These are phyloP conservation scores for Pseudozyma hubeiensis DNA, from an alignment of 1,284 basidiomycete genomes.

Conservation along the genomic window DNA sequence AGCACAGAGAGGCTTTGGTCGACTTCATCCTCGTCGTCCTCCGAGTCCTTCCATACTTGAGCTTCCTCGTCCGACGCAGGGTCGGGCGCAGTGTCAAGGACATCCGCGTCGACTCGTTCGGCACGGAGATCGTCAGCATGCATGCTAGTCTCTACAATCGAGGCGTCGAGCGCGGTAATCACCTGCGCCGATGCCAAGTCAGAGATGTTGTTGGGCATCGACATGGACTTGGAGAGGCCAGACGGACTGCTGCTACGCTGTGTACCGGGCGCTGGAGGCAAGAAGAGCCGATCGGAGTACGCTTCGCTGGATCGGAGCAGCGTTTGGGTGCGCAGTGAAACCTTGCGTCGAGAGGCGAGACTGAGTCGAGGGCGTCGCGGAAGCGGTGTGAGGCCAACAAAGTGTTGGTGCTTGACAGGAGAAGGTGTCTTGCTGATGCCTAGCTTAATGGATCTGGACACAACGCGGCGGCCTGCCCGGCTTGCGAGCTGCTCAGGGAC, in stretches of 20 bases:
- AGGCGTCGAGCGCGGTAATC: slow-evolving; percentile 11
- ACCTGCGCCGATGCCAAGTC: slow-evolving; percentile 4
- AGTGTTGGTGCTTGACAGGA: slow-evolving; percentile 41
- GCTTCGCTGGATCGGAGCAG: slow-evolving; percentile 45
- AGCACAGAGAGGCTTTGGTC: slow-evolving; percentile 41
- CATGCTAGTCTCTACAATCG: neutral
- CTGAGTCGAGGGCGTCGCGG: slow-evolving; percentile 47
- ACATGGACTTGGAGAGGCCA: slow-evolving; percentile 40
- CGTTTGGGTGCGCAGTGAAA: slow-evolving; percentile 52
- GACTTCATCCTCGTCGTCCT: slow-evolving; percentile 49
- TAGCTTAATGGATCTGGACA: slow-evolving; percentile 16
- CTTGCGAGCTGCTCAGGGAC: slow-evolving; percentile 1
- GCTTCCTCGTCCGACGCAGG: slow-evolving; percentile 22
- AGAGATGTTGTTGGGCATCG: slow-evolving; percentile 43
- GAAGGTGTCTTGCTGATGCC: slow-evolving; percentile 50
- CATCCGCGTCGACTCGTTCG: neutral
- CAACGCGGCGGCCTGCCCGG: slow-evolving; percentile 8
- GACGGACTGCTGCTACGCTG: slow-evolving; percentile 1
- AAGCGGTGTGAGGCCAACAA: slow-evolving; percentile 40
- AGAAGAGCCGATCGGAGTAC: slow-evolving; percentile 43
- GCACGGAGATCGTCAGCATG: slow-evolving; percentile 1
- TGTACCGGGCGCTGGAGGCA: slow-evolving; percentile 38
- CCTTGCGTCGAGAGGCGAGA: slow-evolving; percentile 37
- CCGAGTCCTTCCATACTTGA: slow-evolving; percentile 18
- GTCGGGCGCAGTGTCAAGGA: slow-evolving; percentile 29